A percentile compares a stretch with the other conserved stretches of the same genome.
Conservation (phyloP, 768 basidiomycete genomes). For the Mycena vitilis region DNA sequence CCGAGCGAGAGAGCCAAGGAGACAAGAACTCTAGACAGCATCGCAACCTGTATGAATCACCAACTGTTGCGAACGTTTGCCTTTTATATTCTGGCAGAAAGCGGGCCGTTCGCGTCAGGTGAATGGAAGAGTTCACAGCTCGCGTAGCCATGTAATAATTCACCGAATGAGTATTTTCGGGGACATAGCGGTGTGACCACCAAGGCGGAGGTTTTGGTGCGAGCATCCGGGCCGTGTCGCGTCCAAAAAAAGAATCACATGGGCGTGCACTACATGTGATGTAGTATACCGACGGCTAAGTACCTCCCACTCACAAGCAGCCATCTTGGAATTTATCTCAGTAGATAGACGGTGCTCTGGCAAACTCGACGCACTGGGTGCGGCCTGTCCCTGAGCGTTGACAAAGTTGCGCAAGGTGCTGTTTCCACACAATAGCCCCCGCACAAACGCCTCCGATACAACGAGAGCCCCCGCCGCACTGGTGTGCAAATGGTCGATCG, state of each 20-base stretch:
- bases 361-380: conserved; percentile 15
- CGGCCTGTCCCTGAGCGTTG: conserved; percentile 37
- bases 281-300: background rate
- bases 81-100: conserved; percentile 17
- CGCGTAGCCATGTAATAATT: conserved; percentile 2
- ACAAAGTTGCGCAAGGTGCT: conserved; percentile 42
- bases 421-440: conserved; percentile 45
- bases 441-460: conserved; percentile 50
- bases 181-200: conserved; percentile 19
- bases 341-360: background rate
- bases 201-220: background rate
- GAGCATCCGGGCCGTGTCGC: background rate
- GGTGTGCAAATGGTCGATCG: conserved; percentile 52
- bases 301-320: conserved; percentile 22
- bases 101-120: conserved; percentile 28
- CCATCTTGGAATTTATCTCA: conserved; percentile 20
- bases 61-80: background rate
- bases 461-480: conserved; percentile 46
- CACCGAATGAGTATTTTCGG: conserved; percentile 10
- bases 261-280: conserved; percentile 7
- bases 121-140: background rate
- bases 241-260: conserved; percentile 17
- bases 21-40: conserved; percentile 31
- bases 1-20: conserved; percentile 28
- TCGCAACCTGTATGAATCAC: background rate